A percentile compares a stretch with the other conserved stretches of the same genome.
Evolutionary conservation across 2,329 filamentous ascomycete genomes (phyloP).

Genomic region (Colletotrichum nymphaeae): DNA sequence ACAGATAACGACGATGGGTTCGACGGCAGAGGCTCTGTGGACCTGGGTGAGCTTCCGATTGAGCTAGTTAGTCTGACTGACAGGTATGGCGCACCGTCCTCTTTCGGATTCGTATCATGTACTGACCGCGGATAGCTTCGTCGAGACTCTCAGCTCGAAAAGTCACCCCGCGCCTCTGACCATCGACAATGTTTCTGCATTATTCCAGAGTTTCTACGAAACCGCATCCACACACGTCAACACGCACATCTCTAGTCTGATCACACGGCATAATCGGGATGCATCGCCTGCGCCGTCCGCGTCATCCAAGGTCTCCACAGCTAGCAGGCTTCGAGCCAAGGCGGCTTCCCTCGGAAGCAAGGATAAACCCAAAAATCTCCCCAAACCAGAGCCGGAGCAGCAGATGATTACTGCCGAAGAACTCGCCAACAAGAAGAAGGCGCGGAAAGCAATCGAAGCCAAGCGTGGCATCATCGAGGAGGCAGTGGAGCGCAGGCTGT

Average conservation of each 20-base stretch:
- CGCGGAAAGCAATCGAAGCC: slow-evolving; percentile 80
- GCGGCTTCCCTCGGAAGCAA: slow-evolving; percentile 65
- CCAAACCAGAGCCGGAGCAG: slow-evolving; percentile 65
- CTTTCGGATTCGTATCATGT: neutral
- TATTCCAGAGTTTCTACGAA: slow-evolving; percentile 95
- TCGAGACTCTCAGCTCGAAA: slow-evolving; percentile 89
- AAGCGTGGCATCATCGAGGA: slow-evolving; percentile 86
- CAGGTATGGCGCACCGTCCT: slow-evolving; percentile 64
- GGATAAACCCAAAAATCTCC: slow-evolving; percentile 58
- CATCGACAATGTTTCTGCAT: slow-evolving; percentile 82
- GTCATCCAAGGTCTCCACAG: slow-evolving; percentile 67
- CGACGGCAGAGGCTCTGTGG: slow-evolving; percentile 69
- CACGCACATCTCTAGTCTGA: slow-evolving; percentile 86
- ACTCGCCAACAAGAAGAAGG: slow-evolving; percentile 81
- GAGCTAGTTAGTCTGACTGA: slow-evolving; percentile 92
- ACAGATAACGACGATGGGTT: slow-evolving; percentile 57
- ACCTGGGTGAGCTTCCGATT: slow-evolving; percentile 91
- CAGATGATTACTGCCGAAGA: slow-evolving; percentile 94
- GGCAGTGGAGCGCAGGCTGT: slow-evolving; percentile 87
- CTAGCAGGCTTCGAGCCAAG: slow-evolving; percentile 67
- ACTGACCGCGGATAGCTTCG: slow-evolving; percentile 70
- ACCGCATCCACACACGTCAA: slow-evolving; percentile 84
- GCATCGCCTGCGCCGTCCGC: slow-evolving; percentile 64
- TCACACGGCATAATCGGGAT: slow-evolving; percentile 78
- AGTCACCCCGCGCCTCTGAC: slow-evolving; percentile 86